Evolutionary conservation across 352 stramenopile species (phyloP).

Genomic region (Hyphochytrium catenoides): DNA sequence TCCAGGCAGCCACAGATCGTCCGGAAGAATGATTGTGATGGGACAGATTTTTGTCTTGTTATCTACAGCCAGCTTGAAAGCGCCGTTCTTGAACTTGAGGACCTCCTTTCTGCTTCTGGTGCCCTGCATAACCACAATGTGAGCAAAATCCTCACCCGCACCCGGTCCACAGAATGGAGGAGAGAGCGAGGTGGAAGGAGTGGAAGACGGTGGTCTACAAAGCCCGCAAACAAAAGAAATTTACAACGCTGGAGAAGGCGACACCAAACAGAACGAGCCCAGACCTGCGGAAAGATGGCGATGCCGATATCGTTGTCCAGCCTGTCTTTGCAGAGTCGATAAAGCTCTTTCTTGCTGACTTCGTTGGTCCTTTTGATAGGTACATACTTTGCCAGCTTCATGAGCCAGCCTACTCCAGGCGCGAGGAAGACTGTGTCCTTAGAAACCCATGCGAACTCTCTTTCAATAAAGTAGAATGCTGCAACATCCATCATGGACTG

Average conservation of each 20-base stretch:
- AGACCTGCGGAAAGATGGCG: conserved; percentile 3
- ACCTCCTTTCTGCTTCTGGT: neutral
- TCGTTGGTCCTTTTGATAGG: conserved; percentile 5
- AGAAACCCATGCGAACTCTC: conserved; percentile 3
- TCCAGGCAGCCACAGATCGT: conserved; percentile 4
- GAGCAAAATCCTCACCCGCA: neutral
- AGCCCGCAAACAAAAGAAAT: too few species aligned
- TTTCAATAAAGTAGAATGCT: conserved; percentile 1
- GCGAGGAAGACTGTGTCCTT: conserved; percentile 4
- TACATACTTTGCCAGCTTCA: conserved; percentile 7
- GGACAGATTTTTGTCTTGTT: conserved; percentile 1
- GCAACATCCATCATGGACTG: conserved; percentile 7
- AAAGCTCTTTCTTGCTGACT: conserved; percentile 1
- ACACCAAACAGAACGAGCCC: neutral
- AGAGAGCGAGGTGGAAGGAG: too few species aligned
- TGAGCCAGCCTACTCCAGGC: conserved; percentile 3
- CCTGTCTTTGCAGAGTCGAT: neutral
- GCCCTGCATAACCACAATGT: neutral
- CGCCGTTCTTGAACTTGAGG: conserved; percentile 5
- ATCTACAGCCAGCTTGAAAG: conserved; percentile 1
- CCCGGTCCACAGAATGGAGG: too few species aligned
- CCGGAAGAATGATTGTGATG: conserved; percentile 2
- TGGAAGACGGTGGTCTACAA: too few species aligned
- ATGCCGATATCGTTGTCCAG: neutral
- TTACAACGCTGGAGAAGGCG: too few species aligned